Evolutionary conservation across 2,329 filamentous ascomycete genomes (phyloP), one percentile per base, ranked within the genome.

Genomic region (Fusarium coffeatum): DNA sequence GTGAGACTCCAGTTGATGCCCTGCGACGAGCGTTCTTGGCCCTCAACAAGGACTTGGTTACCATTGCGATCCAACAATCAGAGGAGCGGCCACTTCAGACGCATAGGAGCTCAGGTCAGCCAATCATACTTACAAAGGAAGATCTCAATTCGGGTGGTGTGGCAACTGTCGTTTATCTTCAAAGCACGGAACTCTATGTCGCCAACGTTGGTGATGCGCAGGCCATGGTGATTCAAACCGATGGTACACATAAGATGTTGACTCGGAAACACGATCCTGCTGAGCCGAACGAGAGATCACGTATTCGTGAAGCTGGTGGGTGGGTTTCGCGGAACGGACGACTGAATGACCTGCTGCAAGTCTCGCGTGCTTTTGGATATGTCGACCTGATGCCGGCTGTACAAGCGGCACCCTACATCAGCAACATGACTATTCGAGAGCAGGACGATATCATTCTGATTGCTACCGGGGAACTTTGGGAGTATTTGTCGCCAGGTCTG

Each of bases 181-280:
- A 94, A 74, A 91, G 92, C 72, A 94, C 93, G 80, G 93, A 98
- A 73, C 86, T 99, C 5, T 98, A 93, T 76, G 91, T 98, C 56
- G 96, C 94, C 68, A 99, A 99, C 74, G 93, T 99, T 23, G 96
- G 96, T 55, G 94, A 99, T 80, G 93, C 92, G 8, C 94, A 98
- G 80, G 95, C 94, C n/a, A 92, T 99, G 81, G 86, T 98, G 22
- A 96, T 99, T 68, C 92, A 94, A 74, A 93, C 92, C 2, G 94
- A 97, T 77, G 93, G 94, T 41, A 89, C 90, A 25, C 89, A 96
- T 80, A 90, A 90, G 75, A 90, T 95, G 70, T 85, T 99, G 71
- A 98, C 96, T 5, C 87, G 89, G 62, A 98, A 97, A 79, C 96
- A 99, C 78, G 94, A 98, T 76, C 96, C 96, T 8, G 94, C 95